Evolutionary conservation across 2,329 filamentous ascomycete genomes (phyloP).

Genomic region (Arthrobotrys pseudoclavata): DNA sequence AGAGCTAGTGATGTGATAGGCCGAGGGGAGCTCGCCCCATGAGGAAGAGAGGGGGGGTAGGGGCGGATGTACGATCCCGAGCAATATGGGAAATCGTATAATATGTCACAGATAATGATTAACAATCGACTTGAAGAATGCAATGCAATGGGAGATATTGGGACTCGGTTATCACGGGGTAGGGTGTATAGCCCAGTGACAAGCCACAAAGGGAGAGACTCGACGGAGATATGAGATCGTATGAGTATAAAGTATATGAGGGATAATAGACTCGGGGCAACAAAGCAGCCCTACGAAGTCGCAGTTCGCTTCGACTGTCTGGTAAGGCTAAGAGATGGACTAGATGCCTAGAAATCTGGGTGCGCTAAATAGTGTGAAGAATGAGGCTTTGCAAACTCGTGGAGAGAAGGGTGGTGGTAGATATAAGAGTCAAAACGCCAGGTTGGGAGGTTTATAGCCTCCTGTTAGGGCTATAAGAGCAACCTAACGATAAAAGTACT

Average conservation of each 20-base stretch:
- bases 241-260: conserved; percentile 20
- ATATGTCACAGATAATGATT: conserved; percentile 1
- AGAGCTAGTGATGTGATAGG: conserved; percentile 42
- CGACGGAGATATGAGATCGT: conserved; percentile 22
- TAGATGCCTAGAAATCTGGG: conserved; percentile 56
- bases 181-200: conserved; percentile 56
- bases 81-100: conserved; percentile 14
- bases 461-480: neutral
- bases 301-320: conserved; percentile 46
- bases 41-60: neutral
- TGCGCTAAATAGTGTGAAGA: conserved; percentile 39
- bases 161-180: conserved; percentile 47
- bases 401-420: conserved; percentile 19
- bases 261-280: conserved; percentile 47
- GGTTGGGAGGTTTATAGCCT: conserved; percentile 53
- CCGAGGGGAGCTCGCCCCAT: conserved; percentile 7
- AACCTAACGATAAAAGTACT: conserved; percentile 27
- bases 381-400: conserved; percentile 54
- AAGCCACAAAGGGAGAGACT: conserved; percentile 44
- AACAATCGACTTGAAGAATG: conserved; percentile 27
- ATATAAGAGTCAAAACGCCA: conserved; percentile 32
- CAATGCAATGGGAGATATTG: conserved; percentile 41
- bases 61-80: conserved; percentile 22
- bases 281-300: conserved; percentile 57
- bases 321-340: conserved; percentile 48